Conservation (phyloP, 768 basidiomycete species). For the Xerocomus potaroensis region DNA sequence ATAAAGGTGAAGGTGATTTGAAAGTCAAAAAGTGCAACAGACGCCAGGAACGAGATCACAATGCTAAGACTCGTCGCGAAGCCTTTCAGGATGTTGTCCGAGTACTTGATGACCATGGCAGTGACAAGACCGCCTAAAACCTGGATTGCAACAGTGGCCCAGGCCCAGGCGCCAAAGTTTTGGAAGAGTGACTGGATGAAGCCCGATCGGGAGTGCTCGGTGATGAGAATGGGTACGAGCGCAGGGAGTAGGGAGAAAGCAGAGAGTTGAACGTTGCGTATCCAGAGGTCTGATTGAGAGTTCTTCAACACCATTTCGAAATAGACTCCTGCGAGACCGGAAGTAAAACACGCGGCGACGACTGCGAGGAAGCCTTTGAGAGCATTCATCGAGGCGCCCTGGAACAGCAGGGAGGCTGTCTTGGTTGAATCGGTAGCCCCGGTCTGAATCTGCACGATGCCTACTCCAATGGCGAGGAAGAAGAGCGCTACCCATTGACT, state of each 20-base stretch:
- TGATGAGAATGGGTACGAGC: conserved; percentile 67
- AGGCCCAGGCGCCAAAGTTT: conserved; percentile 89
- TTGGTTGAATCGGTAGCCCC: conserved; percentile 23
- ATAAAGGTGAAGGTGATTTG: conserved; percentile 82
- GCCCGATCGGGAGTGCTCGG: conserved; percentile 37
- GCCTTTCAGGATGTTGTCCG: conserved; percentile 88
- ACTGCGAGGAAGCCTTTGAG: conserved; percentile 89
- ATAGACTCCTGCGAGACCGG: conserved; percentile 94
- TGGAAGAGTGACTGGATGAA: conserved; percentile 58
- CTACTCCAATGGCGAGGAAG: conserved; percentile 85
- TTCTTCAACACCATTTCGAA: conserved; percentile 98
- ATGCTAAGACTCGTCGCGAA: conserved; percentile 95
- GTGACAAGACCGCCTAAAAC: conserved; percentile 91
- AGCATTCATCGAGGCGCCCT: conserved; percentile 65
- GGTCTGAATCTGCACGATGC: conserved; percentile 81
- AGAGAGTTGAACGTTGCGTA: conserved; percentile 93
- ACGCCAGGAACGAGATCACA: conserved; percentile 91
- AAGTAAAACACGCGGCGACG: conserved; percentile 87
- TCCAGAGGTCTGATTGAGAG: conserved; percentile 87
- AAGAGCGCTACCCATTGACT: conserved; percentile 83
- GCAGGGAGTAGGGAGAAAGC: conserved; percentile 92
- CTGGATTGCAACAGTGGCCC: conserved; percentile 85
- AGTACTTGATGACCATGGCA: conserved; percentile 91
- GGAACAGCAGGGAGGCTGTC: conserved; percentile 29
- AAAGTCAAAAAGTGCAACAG: conserved; percentile 87